phyloP scores from a whole-genome alignment of 768 basidiomycete genomes.

The Lyophyllum atratum region DNA sequence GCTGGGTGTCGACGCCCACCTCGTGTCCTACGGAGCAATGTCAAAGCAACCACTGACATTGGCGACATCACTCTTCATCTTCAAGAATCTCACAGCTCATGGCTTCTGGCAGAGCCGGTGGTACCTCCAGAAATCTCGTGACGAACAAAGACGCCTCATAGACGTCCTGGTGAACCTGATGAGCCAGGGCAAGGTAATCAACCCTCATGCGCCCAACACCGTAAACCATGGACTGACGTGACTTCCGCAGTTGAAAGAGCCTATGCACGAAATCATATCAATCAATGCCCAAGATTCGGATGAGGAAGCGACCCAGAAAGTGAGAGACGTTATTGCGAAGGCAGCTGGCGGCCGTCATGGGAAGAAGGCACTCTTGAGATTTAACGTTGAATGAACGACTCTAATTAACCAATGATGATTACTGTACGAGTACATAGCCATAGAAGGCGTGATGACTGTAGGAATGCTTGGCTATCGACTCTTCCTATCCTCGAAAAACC shows the following conservation, averaged over 20 bases:
- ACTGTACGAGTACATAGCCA: slow-evolving; percentile 5
- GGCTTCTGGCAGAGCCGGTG: slow-evolving; percentile 83
- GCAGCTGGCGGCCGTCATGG: slow-evolving; percentile 38
- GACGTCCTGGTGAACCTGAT: slow-evolving; percentile 53
- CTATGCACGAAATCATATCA: slow-evolving; percentile 68
- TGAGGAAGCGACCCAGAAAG: slow-evolving; percentile 41
- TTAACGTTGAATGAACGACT: slow-evolving; percentile 27
- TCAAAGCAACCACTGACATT: slow-evolving; percentile 78
- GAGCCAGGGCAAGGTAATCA: slow-evolving; percentile 50
- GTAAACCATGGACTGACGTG: not conserved
- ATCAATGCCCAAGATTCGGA: slow-evolving; percentile 42
- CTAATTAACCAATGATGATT: slow-evolving; percentile 3
- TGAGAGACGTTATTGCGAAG: slow-evolving; percentile 49
- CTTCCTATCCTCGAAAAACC: slow-evolving; percentile 87
- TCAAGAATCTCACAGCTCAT: slow-evolving; percentile 75
- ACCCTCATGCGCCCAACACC: not conserved
- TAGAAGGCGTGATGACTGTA: slow-evolving; percentile 2
- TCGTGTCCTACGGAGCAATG: slow-evolving; percentile 92
- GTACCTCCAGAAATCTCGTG: slow-evolving; percentile 52
- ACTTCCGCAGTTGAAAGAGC: slow-evolving; percentile 53
- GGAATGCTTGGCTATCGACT: slow-evolving; percentile 48
- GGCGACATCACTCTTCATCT: slow-evolving; percentile 81
- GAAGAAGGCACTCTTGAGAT: slow-evolving; percentile 44
- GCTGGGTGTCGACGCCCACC: slow-evolving; percentile 65
- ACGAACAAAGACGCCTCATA: slow-evolving; percentile 56